phyloP scores from a whole-genome alignment of 306 rosid species.

The Hippophae tibetana region DNA sequence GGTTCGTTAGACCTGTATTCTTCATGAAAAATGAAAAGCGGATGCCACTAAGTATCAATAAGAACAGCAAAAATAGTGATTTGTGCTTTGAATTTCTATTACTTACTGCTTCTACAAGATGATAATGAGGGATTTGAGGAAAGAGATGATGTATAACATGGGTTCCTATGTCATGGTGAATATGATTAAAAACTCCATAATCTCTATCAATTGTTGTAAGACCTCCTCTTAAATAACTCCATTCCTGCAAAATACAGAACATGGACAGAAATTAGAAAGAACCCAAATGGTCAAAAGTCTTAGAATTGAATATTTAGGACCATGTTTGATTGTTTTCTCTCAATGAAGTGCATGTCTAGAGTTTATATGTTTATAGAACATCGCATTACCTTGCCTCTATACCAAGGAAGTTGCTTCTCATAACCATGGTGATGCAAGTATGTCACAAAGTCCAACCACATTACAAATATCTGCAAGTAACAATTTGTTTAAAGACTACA shows the following conservation, averaged over 20 bases:
- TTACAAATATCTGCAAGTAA: conserved; percentile 43
- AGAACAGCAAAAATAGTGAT: neutral
- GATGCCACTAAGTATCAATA: neutral
- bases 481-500: neutral
- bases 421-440: conserved; percentile 93
- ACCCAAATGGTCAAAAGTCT: no score
- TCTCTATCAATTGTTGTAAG: conserved; percentile 88
- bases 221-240: conserved; percentile 86
- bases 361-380: neutral
- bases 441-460: conserved; percentile 88
- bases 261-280: neutral
- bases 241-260: conserved; percentile 45
- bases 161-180: conserved; percentile 94
- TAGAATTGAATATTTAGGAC: no score
- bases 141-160: conserved; percentile 96
- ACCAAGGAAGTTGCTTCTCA: conserved; percentile 85
- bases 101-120: conserved; percentile 76
- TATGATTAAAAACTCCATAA: conserved; percentile 65
- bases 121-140: conserved; percentile 94
- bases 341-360: neutral
- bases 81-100: neutral
- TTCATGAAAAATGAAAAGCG: neutral
- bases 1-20: neutral
- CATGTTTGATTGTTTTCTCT: neutral
- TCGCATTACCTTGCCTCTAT: conserved; percentile 67